Evolutionary conservation across 495 filamentous ascomycete genomes (phyloP).

Genomic region (Penicillium alfredii): DNA sequence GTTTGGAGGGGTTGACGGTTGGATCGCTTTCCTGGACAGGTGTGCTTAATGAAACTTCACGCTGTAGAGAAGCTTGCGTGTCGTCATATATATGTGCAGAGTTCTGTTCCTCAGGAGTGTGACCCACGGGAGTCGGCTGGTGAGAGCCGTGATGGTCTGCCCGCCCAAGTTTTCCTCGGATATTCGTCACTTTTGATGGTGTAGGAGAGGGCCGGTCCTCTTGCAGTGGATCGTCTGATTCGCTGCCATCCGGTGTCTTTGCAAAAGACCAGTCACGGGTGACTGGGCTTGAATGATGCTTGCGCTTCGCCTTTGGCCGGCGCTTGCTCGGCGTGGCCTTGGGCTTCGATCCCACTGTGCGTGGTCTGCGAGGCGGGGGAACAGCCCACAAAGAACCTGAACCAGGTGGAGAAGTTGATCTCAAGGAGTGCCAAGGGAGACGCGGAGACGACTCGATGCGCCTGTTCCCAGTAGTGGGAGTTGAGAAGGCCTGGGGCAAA

Average conservation of each 20-base stretch:
- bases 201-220: slow-evolving; percentile 34
- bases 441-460: slow-evolving; percentile 5
- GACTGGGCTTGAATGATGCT: slow-evolving; percentile 31
- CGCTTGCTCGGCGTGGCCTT: slow-evolving; percentile 18
- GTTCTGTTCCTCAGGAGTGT: too few relatives aligned
- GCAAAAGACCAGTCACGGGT: slow-evolving; percentile 43
- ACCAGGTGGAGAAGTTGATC: slow-evolving; percentile 33
- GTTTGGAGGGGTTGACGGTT: slow-evolving; percentile 1
- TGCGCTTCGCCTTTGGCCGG: slow-evolving; percentile 23
- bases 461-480: slow-evolving; percentile 25
- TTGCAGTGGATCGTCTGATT: slow-evolving; percentile 46
- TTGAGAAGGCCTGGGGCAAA: slow-evolving; percentile 29
- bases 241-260: slow-evolving; percentile 29
- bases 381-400: slow-evolving; percentile 38
- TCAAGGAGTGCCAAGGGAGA: slow-evolving; percentile 9
- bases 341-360: slow-evolving; percentile 18
- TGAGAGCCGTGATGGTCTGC: neutral
- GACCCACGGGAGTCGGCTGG: too few relatives aligned
- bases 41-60: too few relatives aligned
- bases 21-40: neutral
- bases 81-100: too few relatives aligned
- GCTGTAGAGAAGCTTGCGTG: too few relatives aligned
- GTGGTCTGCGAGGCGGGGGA: slow-evolving; percentile 19
- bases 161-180: slow-evolving; percentile 19
- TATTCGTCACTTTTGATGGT: slow-evolving; percentile 15